Percentiles rank a stretch among this genome's conserved stretches.
These are phyloP conservation scores for Ganoderma lingzhi DNA, from an alignment of 1,284 basidiomycete genomes.

Conservation along the genomic window DNA sequence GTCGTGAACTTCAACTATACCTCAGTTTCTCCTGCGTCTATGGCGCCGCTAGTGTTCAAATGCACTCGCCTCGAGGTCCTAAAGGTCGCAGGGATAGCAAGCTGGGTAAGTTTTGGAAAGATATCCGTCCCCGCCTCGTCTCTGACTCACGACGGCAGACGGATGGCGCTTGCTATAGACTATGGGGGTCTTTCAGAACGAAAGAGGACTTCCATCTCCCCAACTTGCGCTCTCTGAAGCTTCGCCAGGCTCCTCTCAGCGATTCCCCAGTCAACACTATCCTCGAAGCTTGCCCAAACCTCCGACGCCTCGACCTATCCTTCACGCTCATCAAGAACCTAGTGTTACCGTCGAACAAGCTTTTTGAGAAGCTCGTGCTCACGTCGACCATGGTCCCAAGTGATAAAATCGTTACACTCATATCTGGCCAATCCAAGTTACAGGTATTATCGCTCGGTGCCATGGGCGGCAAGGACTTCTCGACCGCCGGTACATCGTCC, in stretches of 20 bases:
- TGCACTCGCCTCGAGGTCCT: conserved; percentile 59
- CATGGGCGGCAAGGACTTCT: conserved; percentile 58
- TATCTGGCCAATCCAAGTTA: conserved; percentile 51
- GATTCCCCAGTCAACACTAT: conserved; percentile 55
- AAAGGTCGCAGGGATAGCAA: conserved; percentile 68
- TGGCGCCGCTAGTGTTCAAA: conserved; percentile 53
- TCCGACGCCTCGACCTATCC: conserved; percentile 66
- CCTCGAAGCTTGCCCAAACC: conserved; percentile 55
- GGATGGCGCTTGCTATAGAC: conserved; percentile 59
- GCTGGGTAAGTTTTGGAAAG: conserved; percentile 55
- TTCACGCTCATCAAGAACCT: conserved; percentile 64
- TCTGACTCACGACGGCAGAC: conserved; percentile 51
- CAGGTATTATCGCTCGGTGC: conserved; percentile 66
- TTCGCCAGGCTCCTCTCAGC: conserved; percentile 62
- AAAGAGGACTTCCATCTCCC: conserved; percentile 42
- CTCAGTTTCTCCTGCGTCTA: conserved; percentile 54
- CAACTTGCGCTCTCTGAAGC: conserved; percentile 60
- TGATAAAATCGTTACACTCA: conserved; percentile 49
- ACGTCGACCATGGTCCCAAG: conserved; percentile 61
- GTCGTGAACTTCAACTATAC: conserved; percentile 71
- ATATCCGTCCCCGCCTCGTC: background rate
- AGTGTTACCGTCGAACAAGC: conserved; percentile 31
- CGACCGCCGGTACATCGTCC: conserved; percentile 53
- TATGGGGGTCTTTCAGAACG: conserved; percentile 45
- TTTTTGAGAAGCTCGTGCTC: conserved; percentile 66